phyloP scores from a whole-genome alignment of 2,329 filamentous ascomycete species.

The Tolypocladium nubicola region DNA sequence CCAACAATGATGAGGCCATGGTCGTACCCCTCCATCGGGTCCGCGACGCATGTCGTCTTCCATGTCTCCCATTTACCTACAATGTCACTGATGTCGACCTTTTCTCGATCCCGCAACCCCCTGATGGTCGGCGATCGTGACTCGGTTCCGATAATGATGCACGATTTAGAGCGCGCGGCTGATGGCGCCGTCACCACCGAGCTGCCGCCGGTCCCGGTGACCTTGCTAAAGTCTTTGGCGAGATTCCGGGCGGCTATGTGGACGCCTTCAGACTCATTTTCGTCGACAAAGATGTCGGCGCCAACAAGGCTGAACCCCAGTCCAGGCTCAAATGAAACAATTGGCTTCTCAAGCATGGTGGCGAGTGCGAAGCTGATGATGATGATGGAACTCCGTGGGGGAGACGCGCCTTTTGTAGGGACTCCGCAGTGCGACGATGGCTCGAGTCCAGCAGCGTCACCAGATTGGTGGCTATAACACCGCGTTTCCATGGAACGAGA shows the following conservation, averaged over 20 bases:
- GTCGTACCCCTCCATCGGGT: slow-evolving; percentile 29
- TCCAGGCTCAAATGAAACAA: slow-evolving; percentile 13
- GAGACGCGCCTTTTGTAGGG: not conserved
- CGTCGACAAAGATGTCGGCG: slow-evolving; percentile 18
- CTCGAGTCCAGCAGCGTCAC: not conserved
- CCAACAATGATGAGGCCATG: slow-evolving; percentile 45
- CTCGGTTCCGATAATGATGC: slow-evolving; percentile 13
- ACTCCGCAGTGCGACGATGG: not conserved
- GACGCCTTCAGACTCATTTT: slow-evolving; percentile 19
- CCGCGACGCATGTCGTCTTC: slow-evolving; percentile 33
- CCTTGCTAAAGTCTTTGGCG: slow-evolving; percentile 15
- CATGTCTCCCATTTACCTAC: slow-evolving; percentile 46
- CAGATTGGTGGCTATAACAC: not conserved
- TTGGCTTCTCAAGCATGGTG: slow-evolving; percentile 14
- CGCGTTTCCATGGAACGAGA: not conserved
- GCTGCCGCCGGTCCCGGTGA: slow-evolving; percentile 9
- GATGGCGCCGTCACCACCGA: slow-evolving; percentile 1
- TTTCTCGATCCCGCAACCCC: slow-evolving; percentile 6
- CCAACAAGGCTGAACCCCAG: slow-evolving; percentile 16
- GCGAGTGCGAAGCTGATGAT: not conserved
- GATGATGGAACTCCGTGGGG: too few species aligned
- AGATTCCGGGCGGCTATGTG: slow-evolving; percentile 22
- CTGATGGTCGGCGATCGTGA: slow-evolving; percentile 10
- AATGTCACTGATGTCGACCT: slow-evolving; percentile 11
- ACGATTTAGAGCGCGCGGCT: slow-evolving; percentile 3